phyloP scores from a whole-genome alignment of 768 basidiomycete genomes.

The Mrakia blollopis region DNA sequence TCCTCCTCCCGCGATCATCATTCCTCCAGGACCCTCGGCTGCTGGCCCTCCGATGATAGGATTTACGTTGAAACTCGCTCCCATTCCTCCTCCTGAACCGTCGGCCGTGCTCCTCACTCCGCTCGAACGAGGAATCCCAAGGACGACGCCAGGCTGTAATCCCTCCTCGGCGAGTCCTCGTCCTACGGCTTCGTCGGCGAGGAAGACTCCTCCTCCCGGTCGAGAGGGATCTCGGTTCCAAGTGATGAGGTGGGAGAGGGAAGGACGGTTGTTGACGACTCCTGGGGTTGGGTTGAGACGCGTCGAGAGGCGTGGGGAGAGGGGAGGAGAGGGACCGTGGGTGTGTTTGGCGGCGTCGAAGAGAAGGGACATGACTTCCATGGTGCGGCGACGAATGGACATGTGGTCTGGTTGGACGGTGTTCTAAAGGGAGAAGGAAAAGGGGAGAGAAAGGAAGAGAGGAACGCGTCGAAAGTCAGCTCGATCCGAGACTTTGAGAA shows the following conservation, averaged over 20 bases:
- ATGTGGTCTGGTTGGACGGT: constrained; percentile 59
- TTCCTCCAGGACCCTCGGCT: not conserved
- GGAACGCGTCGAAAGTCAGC: not conserved
- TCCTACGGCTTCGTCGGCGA: constrained; percentile 51
- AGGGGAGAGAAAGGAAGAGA: not conserved
- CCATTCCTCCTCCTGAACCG: not conserved
- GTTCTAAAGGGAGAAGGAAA: not conserved
- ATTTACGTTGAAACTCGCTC: not conserved
- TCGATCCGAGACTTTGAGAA: not conserved
- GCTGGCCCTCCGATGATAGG: not conserved
- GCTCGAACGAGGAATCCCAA: constrained; percentile 24
- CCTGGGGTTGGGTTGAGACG: constrained; percentile 75
- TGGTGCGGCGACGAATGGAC: constrained; percentile 88
- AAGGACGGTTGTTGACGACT: constrained; percentile 41
- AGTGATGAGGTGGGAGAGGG: constrained; percentile 47
- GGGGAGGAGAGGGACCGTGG: constrained; percentile 44
- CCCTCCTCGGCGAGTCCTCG: constrained; percentile 29
- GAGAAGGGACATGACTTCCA: constrained; percentile 84
- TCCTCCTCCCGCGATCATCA: not conserved
- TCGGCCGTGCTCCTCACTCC: not conserved
- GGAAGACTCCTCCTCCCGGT: constrained; percentile 81
- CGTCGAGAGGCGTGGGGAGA: constrained; percentile 44
- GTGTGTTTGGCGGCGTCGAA: constrained; percentile 90
- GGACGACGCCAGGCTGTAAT: constrained; percentile 25
- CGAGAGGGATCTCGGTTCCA: constrained; percentile 74